Conservation (phyloP, 2,329 filamentous ascomycete species). For the Paracorniculantispora psalliotae region DNA sequence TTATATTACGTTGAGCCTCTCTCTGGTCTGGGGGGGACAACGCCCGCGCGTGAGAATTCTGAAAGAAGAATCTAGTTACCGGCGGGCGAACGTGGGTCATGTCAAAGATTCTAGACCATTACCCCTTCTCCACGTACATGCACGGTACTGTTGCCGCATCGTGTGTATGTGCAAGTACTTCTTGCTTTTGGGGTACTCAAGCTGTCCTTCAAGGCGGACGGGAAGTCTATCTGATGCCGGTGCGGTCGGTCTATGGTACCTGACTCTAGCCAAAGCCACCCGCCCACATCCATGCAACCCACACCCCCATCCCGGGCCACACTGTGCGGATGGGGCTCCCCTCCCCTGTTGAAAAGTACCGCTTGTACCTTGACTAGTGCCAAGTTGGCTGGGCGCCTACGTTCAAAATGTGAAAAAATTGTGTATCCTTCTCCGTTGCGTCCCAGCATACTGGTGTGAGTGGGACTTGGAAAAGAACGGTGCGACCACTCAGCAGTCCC, state of each 20-base stretch:
- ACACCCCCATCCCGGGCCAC: slow-evolving; percentile 6
- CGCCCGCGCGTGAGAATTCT: slow-evolving; percentile 1
- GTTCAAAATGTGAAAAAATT: not conserved
- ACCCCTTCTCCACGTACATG: not conserved
- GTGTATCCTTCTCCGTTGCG: slow-evolving; percentile 2
- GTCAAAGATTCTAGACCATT: slow-evolving; percentile 13
- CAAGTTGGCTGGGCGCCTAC: not conserved
- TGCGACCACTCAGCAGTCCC: not conserved
- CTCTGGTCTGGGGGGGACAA: too few relatives aligned
- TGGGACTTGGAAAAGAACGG: slow-evolving; percentile 5
- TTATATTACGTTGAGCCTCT: slow-evolving; percentile 8
- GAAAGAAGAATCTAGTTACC: slow-evolving; percentile 6
- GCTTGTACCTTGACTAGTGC: slow-evolving; percentile 12
- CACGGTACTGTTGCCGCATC: not conserved
- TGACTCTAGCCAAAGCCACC: slow-evolving; percentile 9
- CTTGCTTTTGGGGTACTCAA: not conserved
- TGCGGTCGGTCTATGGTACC: slow-evolving; percentile 7
- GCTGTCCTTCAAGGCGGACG: not conserved
- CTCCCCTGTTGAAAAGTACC: not conserved
- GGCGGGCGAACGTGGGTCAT: slow-evolving; percentile 3
- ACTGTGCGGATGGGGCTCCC: slow-evolving; percentile 10
- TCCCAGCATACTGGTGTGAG: not conserved
- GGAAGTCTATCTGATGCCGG: slow-evolving; percentile 11
- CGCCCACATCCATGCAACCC: not conserved
- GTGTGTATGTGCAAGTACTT: not conserved